Percentiles rank a stretch among this genome's conserved stretches.
phyloP scores from a whole-genome alignment of 345 rosid species.

The Gossypium thurberi region DNA sequence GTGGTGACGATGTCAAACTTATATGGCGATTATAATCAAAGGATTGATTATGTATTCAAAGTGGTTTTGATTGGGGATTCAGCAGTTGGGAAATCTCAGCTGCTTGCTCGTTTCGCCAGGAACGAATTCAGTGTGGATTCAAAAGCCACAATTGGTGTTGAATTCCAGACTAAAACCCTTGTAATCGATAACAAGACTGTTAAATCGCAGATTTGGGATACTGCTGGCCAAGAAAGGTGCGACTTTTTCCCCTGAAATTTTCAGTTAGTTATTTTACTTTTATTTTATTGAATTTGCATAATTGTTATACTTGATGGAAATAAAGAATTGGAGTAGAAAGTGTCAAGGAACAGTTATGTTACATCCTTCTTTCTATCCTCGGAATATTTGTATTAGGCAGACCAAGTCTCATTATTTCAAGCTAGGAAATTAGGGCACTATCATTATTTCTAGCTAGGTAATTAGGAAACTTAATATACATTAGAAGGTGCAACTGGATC shows the following conservation, averaged over 20 bases:
- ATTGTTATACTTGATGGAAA: background rate
- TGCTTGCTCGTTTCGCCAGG: conserved; percentile 54
- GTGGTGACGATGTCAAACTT: conserved; percentile 42
- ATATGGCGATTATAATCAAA: conserved; percentile 52
- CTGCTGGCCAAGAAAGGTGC: conserved; percentile 70
- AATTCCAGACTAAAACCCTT: conserved; percentile 66
- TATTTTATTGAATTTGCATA: background rate
- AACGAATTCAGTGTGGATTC: conserved; percentile 62
- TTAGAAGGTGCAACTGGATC: background rate
- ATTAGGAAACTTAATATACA: background rate
- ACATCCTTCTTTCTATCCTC: background rate
- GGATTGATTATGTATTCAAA: conserved; percentile 65
- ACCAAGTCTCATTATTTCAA: background rate
- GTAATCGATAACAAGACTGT: conserved; percentile 53
- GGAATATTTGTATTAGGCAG: background rate
- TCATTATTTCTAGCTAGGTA: too few relatives aligned
- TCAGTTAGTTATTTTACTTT: background rate
- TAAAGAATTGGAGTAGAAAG: background rate
- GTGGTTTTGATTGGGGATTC: conserved; percentile 66
- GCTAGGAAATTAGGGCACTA: background rate
- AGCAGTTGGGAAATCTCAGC: conserved; percentile 66
- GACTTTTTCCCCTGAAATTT: background rate
- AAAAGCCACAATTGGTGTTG: conserved; percentile 67
- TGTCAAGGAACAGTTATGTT: background rate
- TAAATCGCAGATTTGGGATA: conserved; percentile 74